These are phyloP conservation scores for Globisporangium apiculatum DNA, from an alignment of 352 stramenopile species.

Conservation along the genomic window DNA sequence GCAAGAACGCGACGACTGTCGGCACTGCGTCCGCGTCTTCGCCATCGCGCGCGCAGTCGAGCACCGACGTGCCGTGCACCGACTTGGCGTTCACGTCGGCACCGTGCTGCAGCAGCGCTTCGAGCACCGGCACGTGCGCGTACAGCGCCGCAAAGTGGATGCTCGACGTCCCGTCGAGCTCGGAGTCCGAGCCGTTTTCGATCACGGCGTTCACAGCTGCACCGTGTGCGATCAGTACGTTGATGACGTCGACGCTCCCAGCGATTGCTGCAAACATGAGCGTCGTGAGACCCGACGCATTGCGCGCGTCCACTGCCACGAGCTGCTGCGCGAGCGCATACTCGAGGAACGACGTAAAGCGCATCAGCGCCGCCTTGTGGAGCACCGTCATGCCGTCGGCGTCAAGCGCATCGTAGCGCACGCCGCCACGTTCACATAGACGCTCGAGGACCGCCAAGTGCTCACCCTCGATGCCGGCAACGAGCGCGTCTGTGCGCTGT, in stretches of 20 bases:
- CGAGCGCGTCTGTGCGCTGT: conserved; percentile 1
- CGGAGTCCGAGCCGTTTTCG: background rate
- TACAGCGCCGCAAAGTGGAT: conserved; percentile 10
- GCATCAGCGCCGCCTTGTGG: conserved; percentile 2
- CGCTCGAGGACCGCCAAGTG: background rate
- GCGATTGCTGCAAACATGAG: conserved; percentile 3
- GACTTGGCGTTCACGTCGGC: conserved; percentile 6
- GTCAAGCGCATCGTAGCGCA: conserved; percentile 1
- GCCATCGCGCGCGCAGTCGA: conserved; percentile 3
- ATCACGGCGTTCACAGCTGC: background rate
- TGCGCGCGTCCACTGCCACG: background rate
- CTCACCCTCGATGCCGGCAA: conserved; percentile 2
- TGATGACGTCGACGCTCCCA: background rate
- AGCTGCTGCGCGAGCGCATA: conserved; percentile 4
- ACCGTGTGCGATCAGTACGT: conserved; percentile 2
- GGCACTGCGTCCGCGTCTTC: background rate
- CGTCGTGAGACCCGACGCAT: conserved; percentile 1
- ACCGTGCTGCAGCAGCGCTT: conserved; percentile 3
- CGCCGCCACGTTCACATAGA: conserved; percentile 4
- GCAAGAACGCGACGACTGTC: conserved; percentile 4
- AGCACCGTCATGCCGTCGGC: conserved; percentile 8
- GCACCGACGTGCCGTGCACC: conserved; percentile 3
- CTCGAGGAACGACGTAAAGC: background rate
- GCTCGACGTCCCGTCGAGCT: conserved; percentile 5
- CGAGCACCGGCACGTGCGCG: conserved; percentile 3